phyloP scores from a whole-genome alignment of 2,329 filamentous ascomycete species.

The Aspergillus latus region DNA sequence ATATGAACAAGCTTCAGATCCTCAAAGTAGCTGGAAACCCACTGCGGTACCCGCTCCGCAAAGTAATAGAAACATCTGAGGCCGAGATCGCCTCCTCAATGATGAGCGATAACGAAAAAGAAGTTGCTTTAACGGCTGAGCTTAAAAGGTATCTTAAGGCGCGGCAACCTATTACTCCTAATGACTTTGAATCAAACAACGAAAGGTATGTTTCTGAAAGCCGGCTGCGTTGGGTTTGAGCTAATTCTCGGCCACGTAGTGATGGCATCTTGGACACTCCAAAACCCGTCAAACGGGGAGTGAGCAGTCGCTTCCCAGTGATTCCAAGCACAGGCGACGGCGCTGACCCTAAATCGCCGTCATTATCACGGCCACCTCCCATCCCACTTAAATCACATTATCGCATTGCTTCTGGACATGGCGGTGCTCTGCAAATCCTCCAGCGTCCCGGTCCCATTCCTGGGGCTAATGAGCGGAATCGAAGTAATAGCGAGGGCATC shows the following conservation, averaged over 20 bases:
- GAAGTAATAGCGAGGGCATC: conserved; percentile 63
- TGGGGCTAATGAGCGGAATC: conserved; percentile 61
- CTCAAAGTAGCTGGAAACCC: conserved; percentile 89
- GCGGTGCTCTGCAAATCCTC: conserved; percentile 41
- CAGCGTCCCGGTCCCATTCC: conserved; percentile 70
- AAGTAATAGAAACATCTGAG: conserved; percentile 66
- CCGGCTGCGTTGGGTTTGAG: background rate
- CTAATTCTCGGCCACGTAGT: conserved; percentile 46
- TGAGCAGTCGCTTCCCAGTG: conserved; percentile 61
- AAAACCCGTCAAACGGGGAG: conserved; percentile 60
- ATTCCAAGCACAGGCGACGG: conserved; percentile 53
- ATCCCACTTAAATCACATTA: conserved; percentile 81
- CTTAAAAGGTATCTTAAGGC: conserved; percentile 59
- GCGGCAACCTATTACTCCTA: conserved; percentile 41
- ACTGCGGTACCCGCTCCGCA: conserved; percentile 73
- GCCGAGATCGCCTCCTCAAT: conserved; percentile 59
- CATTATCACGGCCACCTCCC: conserved; percentile 66
- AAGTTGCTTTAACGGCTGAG: conserved; percentile 59
- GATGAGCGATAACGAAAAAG: conserved; percentile 60
- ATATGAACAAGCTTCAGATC: conserved; percentile 86
- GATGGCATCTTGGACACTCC: conserved; percentile 77
- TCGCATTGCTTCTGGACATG: conserved; percentile 53
- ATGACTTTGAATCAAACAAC: conserved; percentile 48
- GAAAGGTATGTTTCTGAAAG: conserved; percentile 41
- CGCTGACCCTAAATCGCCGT: conserved; percentile 71